phyloP scores from a whole-genome alignment of 1,139 yeast genomes.

The Geotrichum australiense region DNA sequence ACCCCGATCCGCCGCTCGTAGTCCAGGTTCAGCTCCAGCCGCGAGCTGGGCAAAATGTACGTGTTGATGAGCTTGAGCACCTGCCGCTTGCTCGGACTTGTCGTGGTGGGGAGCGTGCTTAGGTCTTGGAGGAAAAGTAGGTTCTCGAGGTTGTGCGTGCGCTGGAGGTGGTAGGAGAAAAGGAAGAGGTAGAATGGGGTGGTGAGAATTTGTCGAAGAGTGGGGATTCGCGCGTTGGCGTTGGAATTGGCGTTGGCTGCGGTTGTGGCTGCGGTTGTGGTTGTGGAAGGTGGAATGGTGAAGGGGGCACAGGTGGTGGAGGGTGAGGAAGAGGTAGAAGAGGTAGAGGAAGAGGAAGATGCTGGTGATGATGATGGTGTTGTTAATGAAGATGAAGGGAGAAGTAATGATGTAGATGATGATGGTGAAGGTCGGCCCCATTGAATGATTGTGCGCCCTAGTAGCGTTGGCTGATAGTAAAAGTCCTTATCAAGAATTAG shows the following conservation, averaged over 20 bases:
- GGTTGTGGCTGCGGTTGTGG: background rate
- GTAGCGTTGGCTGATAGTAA: slow-evolving; percentile 21
- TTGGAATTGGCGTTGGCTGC: background rate
- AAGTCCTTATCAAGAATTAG: slow-evolving; percentile 15
- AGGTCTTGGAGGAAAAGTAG: slow-evolving; percentile 1
- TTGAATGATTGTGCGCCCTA: slow-evolving; percentile 1
- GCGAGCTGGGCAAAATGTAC: background rate
- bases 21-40: slow-evolving; percentile 1
- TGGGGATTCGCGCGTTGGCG: background rate
- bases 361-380: too few relatives aligned
- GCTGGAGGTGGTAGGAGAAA: slow-evolving; percentile 1
- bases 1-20: background rate
- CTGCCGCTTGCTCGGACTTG: slow-evolving; percentile 1
- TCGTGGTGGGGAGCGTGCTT: background rate
- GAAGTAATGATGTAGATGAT: background rate
- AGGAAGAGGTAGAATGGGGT: slow-evolving; percentile 2
- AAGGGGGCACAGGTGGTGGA: background rate
- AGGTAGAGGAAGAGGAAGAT: too few relatives aligned
- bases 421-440: slow-evolving; percentile 3
- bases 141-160: background rate
- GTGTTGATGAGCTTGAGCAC: background rate
- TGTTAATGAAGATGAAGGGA: background rate
- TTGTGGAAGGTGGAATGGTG: too few relatives aligned
- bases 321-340: background rate
- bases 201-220: slow-evolving; percentile 1